A percentile compares a stretch with the other conserved stretches of the same genome.
Conservation (phyloP, 2,329 filamentous ascomycete species). For the Alternaria ethzedia region DNA sequence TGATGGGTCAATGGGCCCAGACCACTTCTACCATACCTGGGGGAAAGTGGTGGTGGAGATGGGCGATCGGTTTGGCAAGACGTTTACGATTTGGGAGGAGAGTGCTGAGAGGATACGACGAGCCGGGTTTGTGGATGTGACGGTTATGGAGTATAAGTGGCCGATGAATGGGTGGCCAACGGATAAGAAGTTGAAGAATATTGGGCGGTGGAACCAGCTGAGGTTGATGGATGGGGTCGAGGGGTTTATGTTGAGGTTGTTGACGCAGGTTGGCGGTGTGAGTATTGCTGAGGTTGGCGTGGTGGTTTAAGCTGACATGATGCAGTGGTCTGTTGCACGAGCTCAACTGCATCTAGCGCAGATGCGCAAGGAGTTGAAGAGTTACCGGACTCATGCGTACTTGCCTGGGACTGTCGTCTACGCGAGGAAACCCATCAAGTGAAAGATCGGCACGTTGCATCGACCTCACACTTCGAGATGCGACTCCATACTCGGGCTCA, state of each 20-base stretch:
- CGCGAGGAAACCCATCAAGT: conserved; percentile 39
- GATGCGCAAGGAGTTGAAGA: conserved; percentile 44
- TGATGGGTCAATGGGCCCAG: conserved; percentile 48
- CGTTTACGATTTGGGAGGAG: conserved; percentile 45
- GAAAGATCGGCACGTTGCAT: background rate
- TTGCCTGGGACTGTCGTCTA: conserved; percentile 47
- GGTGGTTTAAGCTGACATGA: background rate
- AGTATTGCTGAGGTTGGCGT: conserved; percentile 5
- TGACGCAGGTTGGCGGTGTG: conserved; percentile 45
- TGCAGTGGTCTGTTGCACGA: conserved; percentile 40
- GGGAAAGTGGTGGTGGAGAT: conserved; percentile 42
- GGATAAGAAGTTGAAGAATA: conserved; percentile 42
- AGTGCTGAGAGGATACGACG: conserved; percentile 38
- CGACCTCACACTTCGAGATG: background rate
- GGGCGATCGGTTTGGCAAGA: conserved; percentile 48
- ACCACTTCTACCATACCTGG: conserved; percentile 48
- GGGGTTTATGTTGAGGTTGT: conserved; percentile 45
- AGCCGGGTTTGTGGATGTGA: conserved; percentile 46
- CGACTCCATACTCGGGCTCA: background rate
- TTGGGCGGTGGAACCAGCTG: conserved; percentile 48
- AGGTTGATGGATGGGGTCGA: conserved; percentile 46
- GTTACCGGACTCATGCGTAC: conserved; percentile 45
- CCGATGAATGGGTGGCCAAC: conserved; percentile 46
- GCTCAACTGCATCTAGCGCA: conserved; percentile 47
- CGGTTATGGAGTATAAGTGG: conserved; percentile 42